Evolutionary conservation across 495 filamentous ascomycete species (phyloP).

Genomic region (Penicillium pancosmium): DNA sequence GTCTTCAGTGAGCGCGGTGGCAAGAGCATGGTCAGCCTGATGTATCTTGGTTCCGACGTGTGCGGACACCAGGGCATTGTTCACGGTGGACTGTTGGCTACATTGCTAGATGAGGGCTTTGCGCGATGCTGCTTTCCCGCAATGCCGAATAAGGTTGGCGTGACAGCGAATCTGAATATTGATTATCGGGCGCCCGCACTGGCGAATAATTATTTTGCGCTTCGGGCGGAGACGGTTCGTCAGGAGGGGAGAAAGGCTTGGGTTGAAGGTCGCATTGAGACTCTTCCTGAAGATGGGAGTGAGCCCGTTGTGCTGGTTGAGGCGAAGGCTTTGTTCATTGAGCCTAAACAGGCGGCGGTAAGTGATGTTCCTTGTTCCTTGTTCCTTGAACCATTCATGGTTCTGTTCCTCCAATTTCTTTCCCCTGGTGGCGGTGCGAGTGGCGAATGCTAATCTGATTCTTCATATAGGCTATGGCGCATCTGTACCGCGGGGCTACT

Average conservation of each 20-base stretch:
- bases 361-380: constrained; percentile 29
- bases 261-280: constrained; percentile 91
- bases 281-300: constrained; percentile 64
- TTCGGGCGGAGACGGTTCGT: constrained; percentile 80
- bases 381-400: neutral
- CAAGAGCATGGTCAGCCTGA: constrained; percentile 71
- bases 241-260: constrained; percentile 95
- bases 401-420: neutral
- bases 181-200: constrained; percentile 81
- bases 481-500: constrained; percentile 33
- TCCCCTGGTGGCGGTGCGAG: neutral
- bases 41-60: constrained; percentile 78
- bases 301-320: constrained; percentile 70
- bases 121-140: constrained; percentile 90
- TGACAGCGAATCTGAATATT: constrained; percentile 90
- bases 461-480: constrained; percentile 30
- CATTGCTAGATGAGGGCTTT: constrained; percentile 88
- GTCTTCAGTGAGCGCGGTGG: constrained; percentile 73
- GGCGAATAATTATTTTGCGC: constrained; percentile 75
- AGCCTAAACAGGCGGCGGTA: constrained; percentile 81
- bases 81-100: constrained; percentile 90
- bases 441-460: constrained; percentile 14
- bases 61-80: constrained; percentile 93
- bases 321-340: constrained; percentile 85
- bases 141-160: constrained; percentile 82